A percentile compares a stretch with the other conserved stretches of the same genome.
Conservation (phyloP, 2,329 filamentous ascomycete species). For the Lecanicillium sp. region DNA sequence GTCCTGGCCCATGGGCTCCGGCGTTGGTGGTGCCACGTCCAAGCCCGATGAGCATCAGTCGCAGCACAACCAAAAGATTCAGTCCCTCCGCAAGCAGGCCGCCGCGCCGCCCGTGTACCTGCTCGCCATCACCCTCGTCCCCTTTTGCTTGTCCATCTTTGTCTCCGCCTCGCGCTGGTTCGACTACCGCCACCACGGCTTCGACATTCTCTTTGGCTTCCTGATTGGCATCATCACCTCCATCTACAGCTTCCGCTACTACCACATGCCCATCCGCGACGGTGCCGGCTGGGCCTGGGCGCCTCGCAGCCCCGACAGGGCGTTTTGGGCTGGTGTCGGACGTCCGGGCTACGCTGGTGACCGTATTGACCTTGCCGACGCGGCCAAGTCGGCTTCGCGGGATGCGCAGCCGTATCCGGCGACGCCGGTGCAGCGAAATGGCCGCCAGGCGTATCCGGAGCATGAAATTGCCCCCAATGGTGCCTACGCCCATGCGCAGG, state of each 20-base stretch:
- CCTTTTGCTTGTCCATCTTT: conserved; percentile 69
- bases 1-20: conserved; percentile 14
- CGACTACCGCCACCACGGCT: conserved; percentile 84
- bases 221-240: conserved; percentile 65
- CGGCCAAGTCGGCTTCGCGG: no score
- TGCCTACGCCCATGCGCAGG: no score
- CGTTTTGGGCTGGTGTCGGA: conserved; percentile 71
- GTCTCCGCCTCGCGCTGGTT: conserved; percentile 81
- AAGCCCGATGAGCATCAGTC: conserved; percentile 14
- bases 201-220: conserved; percentile 84
- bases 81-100: conserved; percentile 54
- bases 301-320: conserved; percentile 61
- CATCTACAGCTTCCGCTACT: conserved; percentile 73
- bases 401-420: no score
- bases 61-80: conserved; percentile 23
- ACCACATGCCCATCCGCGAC: conserved; percentile 67
- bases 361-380: background rate
- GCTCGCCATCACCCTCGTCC: conserved; percentile 60
- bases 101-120: conserved; percentile 79
- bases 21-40: conserved; percentile 15
- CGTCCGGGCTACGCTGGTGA: conserved; percentile 48
- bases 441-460: no score
- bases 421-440: no score
- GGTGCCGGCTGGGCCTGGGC: conserved; percentile 90
- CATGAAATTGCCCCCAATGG: background rate